Evolutionary conservation across 1,284 basidiomycete genomes (phyloP), one percentile per base, ranked within the genome.

Genomic region (Puccinia polysora): DNA sequence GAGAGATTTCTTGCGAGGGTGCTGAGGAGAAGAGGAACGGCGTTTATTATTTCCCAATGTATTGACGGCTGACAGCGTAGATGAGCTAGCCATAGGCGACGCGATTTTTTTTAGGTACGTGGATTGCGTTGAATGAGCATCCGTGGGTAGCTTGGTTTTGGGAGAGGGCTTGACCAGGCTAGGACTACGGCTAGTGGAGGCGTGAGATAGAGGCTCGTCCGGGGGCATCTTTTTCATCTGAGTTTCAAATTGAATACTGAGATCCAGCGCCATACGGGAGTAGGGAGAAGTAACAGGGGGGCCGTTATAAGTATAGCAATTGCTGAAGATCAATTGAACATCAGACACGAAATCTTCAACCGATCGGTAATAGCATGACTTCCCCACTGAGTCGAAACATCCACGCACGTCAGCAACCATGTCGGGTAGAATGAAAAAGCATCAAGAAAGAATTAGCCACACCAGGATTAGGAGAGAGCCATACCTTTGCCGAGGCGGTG

Each of bases 251-350:
- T 88, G 84, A 60, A 87, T 86, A 78, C 94, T 88, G 6, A 98
- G 82, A 43, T 87, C 86, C 75, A 87, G 87, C 2, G 90, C 94
- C 83, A 89, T 89, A 36, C 82, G 80, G 0, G 87, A 86, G 65
- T 98, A 85, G 28, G 85, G 82, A 79, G 96, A 92, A 70, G 93
- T 90, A 1, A 87, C 85, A 50, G 74, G 60, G 23, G 77, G 78
- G 0, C 96, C 96, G 79, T 99, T 99, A 84, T 97, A 99, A 6
- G 86, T 87, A 65, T 87, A 81, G 75, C 90, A 91, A 79, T 98
- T 99, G 77, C 84, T 84, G 81, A 95, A 94, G 73, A 97, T 89
- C 69, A 89, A 84, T 63, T 89, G 86, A 55, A 97, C 86, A 79
- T 97, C 94, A 25, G 82, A 80, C 40, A 88, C 83, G 77, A 96